Percentiles rank a stretch among this genome's conserved stretches.
Conservation (phyloP, 352 stramenopile genomes). For the Phytophthora capsici region DNA sequence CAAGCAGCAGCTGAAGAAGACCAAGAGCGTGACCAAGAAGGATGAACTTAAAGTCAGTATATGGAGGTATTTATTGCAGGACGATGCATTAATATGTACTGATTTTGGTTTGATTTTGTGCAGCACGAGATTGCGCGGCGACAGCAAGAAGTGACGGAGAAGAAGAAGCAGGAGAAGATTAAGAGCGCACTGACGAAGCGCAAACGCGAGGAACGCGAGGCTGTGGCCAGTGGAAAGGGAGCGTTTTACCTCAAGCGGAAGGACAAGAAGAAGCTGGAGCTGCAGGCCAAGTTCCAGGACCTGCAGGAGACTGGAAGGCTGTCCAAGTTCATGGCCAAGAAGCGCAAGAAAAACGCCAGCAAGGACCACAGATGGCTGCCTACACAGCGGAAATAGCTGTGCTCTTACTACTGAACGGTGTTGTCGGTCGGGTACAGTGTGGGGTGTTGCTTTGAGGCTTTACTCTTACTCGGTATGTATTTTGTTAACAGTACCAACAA, state of each 20-base stretch:
- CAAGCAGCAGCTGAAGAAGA: slow-evolving; percentile 77
- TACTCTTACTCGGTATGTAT: slow-evolving; percentile 20
- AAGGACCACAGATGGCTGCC: slow-evolving; percentile 93
- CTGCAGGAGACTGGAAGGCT: slow-evolving; percentile 88
- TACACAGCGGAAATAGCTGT: slow-evolving; percentile 70
- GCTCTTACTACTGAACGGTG: not conserved
- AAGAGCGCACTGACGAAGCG: slow-evolving; percentile 72
- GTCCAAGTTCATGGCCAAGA: slow-evolving; percentile 94
- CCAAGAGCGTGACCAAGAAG: slow-evolving; percentile 72
- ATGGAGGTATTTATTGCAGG: not conserved
- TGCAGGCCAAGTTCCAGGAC: slow-evolving; percentile 92
- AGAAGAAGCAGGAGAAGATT: slow-evolving; percentile 81
- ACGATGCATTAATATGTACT: slow-evolving; percentile 10
- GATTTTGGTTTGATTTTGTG: slow-evolving; percentile 1
- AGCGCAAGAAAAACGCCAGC: slow-evolving; percentile 93
- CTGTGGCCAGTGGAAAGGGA: slow-evolving; percentile 90
- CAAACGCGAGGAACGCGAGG: slow-evolving; percentile 88
- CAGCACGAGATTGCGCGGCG: slow-evolving; percentile 76
- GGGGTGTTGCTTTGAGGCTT: not conserved
- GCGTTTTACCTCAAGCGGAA: slow-evolving; percentile 93
- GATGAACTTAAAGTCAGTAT: slow-evolving; percentile 78
- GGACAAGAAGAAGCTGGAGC: slow-evolving; percentile 92
- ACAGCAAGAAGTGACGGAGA: slow-evolving; percentile 74
- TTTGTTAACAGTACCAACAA: slow-evolving; percentile 24
- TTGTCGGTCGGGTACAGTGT: not conserved